Base-by-base conservation (phyloP, 192 early-diverging fungal species). In the Kickxella alabastrina region DNA sequence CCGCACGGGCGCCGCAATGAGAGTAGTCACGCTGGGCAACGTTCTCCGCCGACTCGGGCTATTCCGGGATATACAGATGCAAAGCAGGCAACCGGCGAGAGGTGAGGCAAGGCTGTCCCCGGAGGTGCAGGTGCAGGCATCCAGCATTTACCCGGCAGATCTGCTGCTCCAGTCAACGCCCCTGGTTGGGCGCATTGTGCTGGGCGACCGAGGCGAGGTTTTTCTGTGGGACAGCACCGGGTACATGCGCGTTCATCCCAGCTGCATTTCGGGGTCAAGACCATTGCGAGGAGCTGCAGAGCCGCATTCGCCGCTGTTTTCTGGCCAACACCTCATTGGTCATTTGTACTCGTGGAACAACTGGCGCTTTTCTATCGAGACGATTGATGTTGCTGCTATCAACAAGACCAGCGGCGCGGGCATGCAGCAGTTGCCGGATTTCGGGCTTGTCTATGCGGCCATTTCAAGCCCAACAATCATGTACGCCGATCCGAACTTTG, bases 171-270 rank as follows among this genome's bases (percentile, higher is more conserved):
- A 57, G 27, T 37, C 49, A 8, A 46, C 53, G 17, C 58, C 70
- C 9, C 35, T 73, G 17, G 45, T 73, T 2, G 63, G 70, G 18
- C 49, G 59, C 3, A 49, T 73, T 17, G 44, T 41, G 5, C 39
- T 66, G 4, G 43, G 43, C 17, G 41, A 53, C 9, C 70, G 70
- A 10, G 70, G 70, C 9, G 35, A 34, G 24, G n/a, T 73, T 14
- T 73, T 48, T n/a, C 49, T 73, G 8, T 54, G 46, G 13, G 70
- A 73, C 36, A 28, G 36, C n/a, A 66, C 70, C 9, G 70, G 53
- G 6, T 40, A 52, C 43, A 15, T 68, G 3, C 47, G 48, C 13
- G 49, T 67, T 10, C 56, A 57, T 29, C 56, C 56, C 4, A 25
- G 37, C 14, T 18, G 32, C 29, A 19, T 43, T 14, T 35, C 47